phyloP scores from a whole-genome alignment of 805 yeast genomes.

The Suhomyces xylopsoci region DNA sequence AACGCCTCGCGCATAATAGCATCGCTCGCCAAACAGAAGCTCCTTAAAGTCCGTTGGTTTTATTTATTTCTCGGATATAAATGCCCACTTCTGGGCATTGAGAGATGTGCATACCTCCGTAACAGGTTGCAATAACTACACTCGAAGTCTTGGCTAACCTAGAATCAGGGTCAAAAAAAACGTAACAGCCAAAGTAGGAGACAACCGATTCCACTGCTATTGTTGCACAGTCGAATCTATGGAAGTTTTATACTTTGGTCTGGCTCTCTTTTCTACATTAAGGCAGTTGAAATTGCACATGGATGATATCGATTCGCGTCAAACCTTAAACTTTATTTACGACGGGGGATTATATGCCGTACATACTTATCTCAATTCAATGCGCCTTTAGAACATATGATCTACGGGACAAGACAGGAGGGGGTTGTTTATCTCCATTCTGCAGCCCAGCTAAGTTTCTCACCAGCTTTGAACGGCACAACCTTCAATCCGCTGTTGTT shows the following conservation, averaged over 20 bases:
- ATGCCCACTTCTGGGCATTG: background rate
- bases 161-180: background rate
- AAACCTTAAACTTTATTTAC: background rate
- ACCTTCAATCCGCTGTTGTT: slow-evolving; percentile 40
- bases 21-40: no score
- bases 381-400: background rate
- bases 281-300: background rate
- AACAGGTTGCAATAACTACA: background rate
- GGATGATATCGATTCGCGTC: background rate
- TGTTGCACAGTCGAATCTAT: background rate
- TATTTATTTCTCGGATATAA: background rate
- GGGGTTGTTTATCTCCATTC: slow-evolving; percentile 58
- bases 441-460: slow-evolving; percentile 63
- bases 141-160: background rate
- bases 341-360: background rate
- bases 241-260: background rate
- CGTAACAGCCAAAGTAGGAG: background rate
- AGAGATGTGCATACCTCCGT: background rate
- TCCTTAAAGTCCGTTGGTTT: no score
- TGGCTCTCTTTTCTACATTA: background rate
- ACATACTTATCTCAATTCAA: background rate
- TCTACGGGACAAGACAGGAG: background rate
- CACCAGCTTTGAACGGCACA: slow-evolving; percentile 87
- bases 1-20: no score
- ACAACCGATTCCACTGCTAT: background rate